Evolutionary conservation across 495 filamentous ascomycete species (phyloP).

Genomic region (Hypomontagnella monticulosa): DNA sequence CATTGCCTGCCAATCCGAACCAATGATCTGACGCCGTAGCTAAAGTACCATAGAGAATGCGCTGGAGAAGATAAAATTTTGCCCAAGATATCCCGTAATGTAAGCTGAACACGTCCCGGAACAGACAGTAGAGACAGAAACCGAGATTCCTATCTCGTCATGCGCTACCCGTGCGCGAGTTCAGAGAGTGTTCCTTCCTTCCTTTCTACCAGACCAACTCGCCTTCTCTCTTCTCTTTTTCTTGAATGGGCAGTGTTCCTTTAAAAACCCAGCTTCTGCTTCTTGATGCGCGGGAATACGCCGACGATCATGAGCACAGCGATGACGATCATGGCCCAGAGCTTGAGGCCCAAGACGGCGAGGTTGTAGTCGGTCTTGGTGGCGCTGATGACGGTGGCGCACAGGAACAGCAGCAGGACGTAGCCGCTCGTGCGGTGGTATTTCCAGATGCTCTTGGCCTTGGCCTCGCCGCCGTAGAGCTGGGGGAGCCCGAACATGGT

Average conservation of each 20-base stretch:
- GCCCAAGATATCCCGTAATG: background rate
- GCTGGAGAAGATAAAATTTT: background rate
- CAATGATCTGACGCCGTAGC: conserved; percentile 15
- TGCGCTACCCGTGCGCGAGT: background rate
- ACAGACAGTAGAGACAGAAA: conserved; percentile 1
- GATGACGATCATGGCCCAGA: conserved; percentile 75
- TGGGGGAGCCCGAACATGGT: conserved; percentile 77
- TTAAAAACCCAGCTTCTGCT: conserved; percentile 78
- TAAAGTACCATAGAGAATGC: conserved; percentile 1
- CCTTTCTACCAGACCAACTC: background rate
- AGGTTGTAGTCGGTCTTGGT: conserved; percentile 76
- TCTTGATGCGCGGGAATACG: conserved; percentile 79
- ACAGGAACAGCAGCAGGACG: conserved; percentile 69
- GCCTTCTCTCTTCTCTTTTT: background rate
- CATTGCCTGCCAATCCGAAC: conserved; percentile 6
- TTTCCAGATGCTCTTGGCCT: conserved; percentile 85
- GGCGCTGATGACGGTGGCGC: conserved; percentile 79
- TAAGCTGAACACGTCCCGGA: background rate
- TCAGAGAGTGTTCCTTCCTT: background rate
- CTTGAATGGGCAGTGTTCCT: background rate
- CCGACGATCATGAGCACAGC: conserved; percentile 71
- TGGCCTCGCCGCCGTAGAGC: conserved; percentile 79
- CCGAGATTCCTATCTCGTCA: conserved; percentile 1
- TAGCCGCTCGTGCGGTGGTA: conserved; percentile 89
- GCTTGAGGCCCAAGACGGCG: conserved; percentile 68